A percentile compares a stretch with the other conserved stretches of the same genome.
Conservation (phyloP, 1,284 basidiomycete genomes). For the Ceratobasidium sp. region DNA sequence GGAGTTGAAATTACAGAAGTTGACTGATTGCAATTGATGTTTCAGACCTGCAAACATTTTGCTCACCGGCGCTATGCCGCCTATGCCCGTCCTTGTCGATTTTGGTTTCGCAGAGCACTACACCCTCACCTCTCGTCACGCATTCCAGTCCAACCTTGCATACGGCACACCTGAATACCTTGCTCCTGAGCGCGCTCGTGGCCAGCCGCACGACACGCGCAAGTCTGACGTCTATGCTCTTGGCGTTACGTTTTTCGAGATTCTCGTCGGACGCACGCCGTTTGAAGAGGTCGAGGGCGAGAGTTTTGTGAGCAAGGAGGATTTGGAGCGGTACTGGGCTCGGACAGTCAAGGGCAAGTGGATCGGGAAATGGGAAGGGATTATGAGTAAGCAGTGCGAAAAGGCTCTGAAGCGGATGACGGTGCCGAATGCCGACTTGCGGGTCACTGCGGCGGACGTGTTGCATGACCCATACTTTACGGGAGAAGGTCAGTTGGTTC, state of each 20-base stretch:
- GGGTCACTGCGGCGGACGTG: constrained; percentile 72
- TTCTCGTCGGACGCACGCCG: constrained; percentile 88
- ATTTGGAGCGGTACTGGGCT: constrained; percentile 84
- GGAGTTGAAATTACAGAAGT: not conserved
- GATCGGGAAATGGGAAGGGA: constrained; percentile 75
- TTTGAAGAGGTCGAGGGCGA: constrained; percentile 88
- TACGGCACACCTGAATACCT: constrained; percentile 96
- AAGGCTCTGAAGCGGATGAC: constrained; percentile 79
- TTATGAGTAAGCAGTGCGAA: constrained; percentile 70
- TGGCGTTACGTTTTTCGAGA: constrained; percentile 92
- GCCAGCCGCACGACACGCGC: constrained; percentile 88
- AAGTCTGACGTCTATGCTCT: constrained; percentile 94
- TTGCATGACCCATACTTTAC: constrained; percentile 74
- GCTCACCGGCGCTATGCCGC: constrained; percentile 68
- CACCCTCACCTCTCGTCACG: constrained; percentile 62
- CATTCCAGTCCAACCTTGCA: constrained; percentile 83
- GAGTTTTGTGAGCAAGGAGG: constrained; percentile 80
- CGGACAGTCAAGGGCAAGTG: constrained; percentile 83
- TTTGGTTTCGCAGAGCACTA: constrained; percentile 93
- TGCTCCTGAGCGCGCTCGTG: constrained; percentile 86
- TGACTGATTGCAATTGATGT: constrained; percentile 13
- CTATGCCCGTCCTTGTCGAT: constrained; percentile 84
- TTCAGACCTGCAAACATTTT: constrained; percentile 87
- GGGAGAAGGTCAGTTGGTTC: constrained; percentile 3
- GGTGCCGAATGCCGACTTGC: constrained; percentile 74